Conservation (phyloP, 1,284 basidiomycete species). For the Ustilago xerochloae region DNA sequence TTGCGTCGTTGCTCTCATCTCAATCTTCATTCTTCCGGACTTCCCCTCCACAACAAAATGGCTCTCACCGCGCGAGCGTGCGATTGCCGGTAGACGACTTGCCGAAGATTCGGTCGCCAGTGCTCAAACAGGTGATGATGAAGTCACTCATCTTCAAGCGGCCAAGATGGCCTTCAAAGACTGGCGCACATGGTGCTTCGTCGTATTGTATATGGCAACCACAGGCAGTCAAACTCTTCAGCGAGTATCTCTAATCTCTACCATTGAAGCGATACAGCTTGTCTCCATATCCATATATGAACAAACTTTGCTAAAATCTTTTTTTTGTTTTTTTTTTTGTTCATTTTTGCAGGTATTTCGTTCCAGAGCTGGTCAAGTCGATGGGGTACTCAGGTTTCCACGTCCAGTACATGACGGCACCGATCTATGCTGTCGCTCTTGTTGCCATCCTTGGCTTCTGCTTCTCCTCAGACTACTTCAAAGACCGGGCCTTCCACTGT, state of each 20-base stretch:
- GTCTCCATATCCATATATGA: too few relatives aligned
- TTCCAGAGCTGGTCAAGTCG: slow-evolving; percentile 49
- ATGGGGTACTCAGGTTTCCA: slow-evolving; percentile 56
- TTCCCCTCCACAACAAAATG: slow-evolving; percentile 34
- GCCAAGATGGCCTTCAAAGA: slow-evolving; percentile 68
- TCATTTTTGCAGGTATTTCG: slow-evolving; percentile 40
- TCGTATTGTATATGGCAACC: slow-evolving; percentile 68
- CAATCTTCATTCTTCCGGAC: slow-evolving; percentile 36
- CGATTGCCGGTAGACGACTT: slow-evolving; percentile 18
- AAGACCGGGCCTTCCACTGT: slow-evolving; percentile 69
- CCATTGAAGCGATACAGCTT: too few relatives aligned
- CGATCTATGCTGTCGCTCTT: slow-evolving; percentile 33
- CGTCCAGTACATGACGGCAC: slow-evolving; percentile 32
- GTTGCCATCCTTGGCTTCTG: slow-evolving; percentile 42
- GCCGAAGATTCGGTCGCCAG: slow-evolving; percentile 13
- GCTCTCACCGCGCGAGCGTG: slow-evolving; percentile 33
- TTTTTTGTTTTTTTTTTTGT: too few relatives aligned
- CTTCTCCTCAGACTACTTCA: slow-evolving; percentile 65
- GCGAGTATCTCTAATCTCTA: too few relatives aligned
- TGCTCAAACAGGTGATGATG: slow-evolving; percentile 18
- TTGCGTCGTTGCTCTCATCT: slow-evolving; percentile 12
- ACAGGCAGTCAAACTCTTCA: slow-evolving; percentile 51
- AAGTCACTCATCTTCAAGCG: slow-evolving; percentile 66
- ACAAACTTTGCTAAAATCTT: too few relatives aligned
- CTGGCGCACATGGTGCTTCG: slow-evolving; percentile 68